Evolutionary conservation across 1,139 yeast species (phyloP), one percentile per base, ranked within the genome.

Genomic region (Trichomonascaceae sp.): DNA sequence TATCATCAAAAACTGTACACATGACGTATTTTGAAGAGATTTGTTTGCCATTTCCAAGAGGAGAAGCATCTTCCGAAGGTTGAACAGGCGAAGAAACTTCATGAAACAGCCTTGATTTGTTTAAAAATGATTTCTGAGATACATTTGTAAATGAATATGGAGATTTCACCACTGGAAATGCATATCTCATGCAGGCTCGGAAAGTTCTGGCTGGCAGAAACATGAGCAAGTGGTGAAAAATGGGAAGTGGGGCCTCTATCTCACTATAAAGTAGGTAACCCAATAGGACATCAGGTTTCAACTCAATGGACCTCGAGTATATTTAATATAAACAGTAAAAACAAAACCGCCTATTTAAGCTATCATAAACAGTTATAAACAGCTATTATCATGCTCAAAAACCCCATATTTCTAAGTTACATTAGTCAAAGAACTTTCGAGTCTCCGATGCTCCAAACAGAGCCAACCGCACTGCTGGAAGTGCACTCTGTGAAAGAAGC

Each of bases 391-490:
- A 36, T 36, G 41, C 41, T 36, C 41, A 36, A n/a, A 3, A 17
- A 27, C 6, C n/a, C 24, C 15, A 13, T 13, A 43, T 15, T 10
- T 43, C 27, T 22, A 43, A 43, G 46, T 47, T 58, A 60, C 45
- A 32, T 47, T 80, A 91, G 69, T 90, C 95, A 68, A 89, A 88
- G 81, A 89, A 91, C 77, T 88, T 88, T 80, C 98, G 87, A 54
- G 93, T 73, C 56, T 80, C 74, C 30, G 97, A 86, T 56, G 88
- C 84, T 54, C 99, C 99, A 71, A 90, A 93, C 68, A 93, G 76
- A 66, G 90, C 96, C 61, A 86, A 77, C 75, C 98, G 85, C 62
- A 95, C 85, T 54, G 91, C 95, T 52, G 99, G 99, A 63, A 95
- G 81, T 8, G 96, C 87, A 66, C 84, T 88, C 70, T 87, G 87